A percentile compares a stretch with the other conserved stretches of the same genome.
These are phyloP conservation scores for Mucor saturninus DNA, from an alignment of 371 early-diverging fungal genomes.

Conservation along the genomic window DNA sequence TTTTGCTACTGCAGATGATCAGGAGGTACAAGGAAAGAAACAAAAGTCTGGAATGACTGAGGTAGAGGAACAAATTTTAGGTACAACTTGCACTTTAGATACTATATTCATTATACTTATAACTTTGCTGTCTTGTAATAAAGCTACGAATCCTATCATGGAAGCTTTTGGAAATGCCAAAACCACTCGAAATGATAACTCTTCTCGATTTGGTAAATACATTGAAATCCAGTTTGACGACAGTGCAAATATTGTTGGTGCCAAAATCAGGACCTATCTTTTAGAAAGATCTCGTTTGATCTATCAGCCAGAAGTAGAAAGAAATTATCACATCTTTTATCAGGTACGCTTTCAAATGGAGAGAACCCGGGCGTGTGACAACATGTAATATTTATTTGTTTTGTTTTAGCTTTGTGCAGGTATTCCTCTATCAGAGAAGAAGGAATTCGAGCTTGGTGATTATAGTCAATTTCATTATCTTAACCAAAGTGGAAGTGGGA, in stretches of 20 bases:
- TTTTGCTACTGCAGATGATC: constrained; percentile 91
- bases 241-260: constrained; percentile 88
- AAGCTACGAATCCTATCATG: constrained; percentile 95
- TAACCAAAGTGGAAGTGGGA: constrained; percentile 82
- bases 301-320: constrained; percentile 90
- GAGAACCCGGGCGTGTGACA: background rate
- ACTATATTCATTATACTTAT: background rate
- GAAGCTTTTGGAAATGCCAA: constrained; percentile 99
- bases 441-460: constrained; percentile 75
- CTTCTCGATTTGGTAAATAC: constrained; percentile 98
- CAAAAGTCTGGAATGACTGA: constrained; percentile 70
- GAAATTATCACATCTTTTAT: constrained; percentile 99
- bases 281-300: constrained; percentile 97
- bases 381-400: background rate
- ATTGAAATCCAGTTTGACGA: constrained; percentile 90
- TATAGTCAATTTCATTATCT: constrained; percentile 83
- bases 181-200: constrained; percentile 97
- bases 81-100: constrained; percentile 59
- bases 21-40: constrained; percentile 49
- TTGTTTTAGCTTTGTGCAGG: constrained; percentile 81
- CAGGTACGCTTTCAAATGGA: constrained; percentile 49
- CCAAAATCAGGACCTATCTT: constrained; percentile 95
- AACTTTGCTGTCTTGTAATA: background rate
- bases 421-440: constrained; percentile 81
- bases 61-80: constrained; percentile 82